Percentiles rank a stretch among this genome's conserved stretches.
phyloP scores from a whole-genome alignment of 78 protist genomes.

The Acrasis kona region DNA sequence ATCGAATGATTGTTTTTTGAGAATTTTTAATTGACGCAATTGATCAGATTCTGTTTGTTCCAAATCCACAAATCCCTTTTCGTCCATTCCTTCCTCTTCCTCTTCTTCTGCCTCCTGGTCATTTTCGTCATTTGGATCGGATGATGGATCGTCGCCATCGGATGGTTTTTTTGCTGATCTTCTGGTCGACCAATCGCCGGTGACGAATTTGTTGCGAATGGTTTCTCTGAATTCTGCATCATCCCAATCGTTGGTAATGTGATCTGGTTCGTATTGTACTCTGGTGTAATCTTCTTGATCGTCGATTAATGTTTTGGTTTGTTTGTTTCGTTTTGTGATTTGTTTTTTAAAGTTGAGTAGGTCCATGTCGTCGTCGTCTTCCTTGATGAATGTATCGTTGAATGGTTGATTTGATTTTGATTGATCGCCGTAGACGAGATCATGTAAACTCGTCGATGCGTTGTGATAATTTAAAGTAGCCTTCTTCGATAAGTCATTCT shows the following conservation, averaged over 20 bases:
- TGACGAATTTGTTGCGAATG: slow-evolving; percentile 48
- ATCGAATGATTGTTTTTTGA: not conserved
- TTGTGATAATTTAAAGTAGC: too few species aligned
- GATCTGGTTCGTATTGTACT: not conserved
- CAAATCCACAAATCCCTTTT: slow-evolving; percentile 22
- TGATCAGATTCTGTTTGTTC: not conserved
- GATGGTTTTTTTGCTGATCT: not conserved
- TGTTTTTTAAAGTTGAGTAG: too few species aligned
- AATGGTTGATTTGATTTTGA: too few species aligned
- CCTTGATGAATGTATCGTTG: too few species aligned
- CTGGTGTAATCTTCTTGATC: not conserved
- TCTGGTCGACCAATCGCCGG: slow-evolving; percentile 41
- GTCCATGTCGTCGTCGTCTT: too few species aligned
- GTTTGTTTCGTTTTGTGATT: too few species aligned
- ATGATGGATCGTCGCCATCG: slow-evolving; percentile 3
- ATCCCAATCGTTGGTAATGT: not conserved
- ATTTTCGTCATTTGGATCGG: not conserved
- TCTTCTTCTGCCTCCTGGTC: slow-evolving; percentile 21
- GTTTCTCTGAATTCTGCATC: not conserved
- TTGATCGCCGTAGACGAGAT: too few species aligned
- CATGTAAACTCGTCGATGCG: too few species aligned
- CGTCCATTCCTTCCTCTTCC: slow-evolving; percentile 15
- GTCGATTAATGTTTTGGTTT: too few species aligned
- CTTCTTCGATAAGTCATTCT: too few species aligned
- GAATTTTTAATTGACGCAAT: not conserved